Evolutionary conservation across 2,329 filamentous ascomycete genomes (phyloP).

Genomic region (Epichloe uncinata): DNA sequence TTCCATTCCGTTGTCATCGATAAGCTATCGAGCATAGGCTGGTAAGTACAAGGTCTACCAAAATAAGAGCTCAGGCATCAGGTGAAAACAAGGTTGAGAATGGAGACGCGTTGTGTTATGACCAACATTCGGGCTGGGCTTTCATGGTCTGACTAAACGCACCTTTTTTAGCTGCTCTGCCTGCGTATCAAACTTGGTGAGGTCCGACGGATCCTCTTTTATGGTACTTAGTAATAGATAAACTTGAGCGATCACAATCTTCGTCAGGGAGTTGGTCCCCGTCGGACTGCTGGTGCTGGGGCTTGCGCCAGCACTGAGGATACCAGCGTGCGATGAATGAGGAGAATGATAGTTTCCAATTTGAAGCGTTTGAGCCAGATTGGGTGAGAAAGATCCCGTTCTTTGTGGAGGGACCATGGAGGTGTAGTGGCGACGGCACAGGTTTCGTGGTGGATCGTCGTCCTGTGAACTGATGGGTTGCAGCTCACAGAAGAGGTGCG

Average conservation of each 20-base stretch:
- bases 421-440: constrained; percentile 24
- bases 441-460: constrained; percentile 21
- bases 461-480: constrained; percentile 22
- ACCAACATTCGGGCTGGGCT: not conserved
- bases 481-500: constrained; percentile 17
- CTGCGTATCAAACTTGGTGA: constrained; percentile 84
- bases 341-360: constrained; percentile 43
- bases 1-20: constrained; percentile 98
- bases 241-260: constrained; percentile 90
- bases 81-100: not conserved
- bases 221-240: constrained; percentile 88
- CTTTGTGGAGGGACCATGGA: constrained; percentile 47
- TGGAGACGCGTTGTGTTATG: not conserved
- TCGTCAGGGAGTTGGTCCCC: constrained; percentile 58
- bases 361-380: constrained; percentile 43
- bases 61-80: not conserved
- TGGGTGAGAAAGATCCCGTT: constrained; percentile 52
- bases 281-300: constrained; percentile 50
- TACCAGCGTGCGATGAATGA: constrained; percentile 42
- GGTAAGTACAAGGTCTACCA: constrained; percentile 10
- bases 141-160: constrained; percentile 17
- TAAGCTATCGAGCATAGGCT: constrained; percentile 43
- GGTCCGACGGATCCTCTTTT: constrained; percentile 74
- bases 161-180: constrained; percentile 90
- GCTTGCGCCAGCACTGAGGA: constrained; percentile 46